Conservation (phyloP, 1,139 yeast genomes). For the Wickerhamiella pararugosa region DNA sequence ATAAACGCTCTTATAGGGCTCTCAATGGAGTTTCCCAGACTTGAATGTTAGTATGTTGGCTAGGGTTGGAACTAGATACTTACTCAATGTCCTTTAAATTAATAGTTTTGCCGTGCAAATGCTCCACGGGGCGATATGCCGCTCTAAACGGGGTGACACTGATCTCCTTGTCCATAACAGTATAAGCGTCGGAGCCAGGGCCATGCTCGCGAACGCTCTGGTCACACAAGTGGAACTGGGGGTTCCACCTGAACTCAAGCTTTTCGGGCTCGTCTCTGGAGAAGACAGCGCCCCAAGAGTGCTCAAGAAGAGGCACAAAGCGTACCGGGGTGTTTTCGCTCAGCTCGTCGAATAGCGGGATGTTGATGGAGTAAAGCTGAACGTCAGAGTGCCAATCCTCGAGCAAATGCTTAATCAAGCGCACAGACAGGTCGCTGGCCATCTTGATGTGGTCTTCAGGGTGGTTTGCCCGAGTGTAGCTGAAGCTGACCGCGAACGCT, state of each 20-base stretch:
- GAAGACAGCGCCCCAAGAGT: slow-evolving; percentile 61
- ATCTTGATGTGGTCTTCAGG: slow-evolving; percentile 38
- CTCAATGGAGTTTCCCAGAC: neutral
- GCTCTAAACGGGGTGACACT: slow-evolving; percentile 76
- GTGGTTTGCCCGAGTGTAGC: slow-evolving; percentile 45
- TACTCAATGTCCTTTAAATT: neutral
- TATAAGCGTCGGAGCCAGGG: slow-evolving; percentile 35
- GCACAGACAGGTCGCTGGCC: slow-evolving; percentile 57
- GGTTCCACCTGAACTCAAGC: slow-evolving; percentile 53
- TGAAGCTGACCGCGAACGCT: slow-evolving; percentile 72
- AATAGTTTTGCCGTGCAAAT: slow-evolving; percentile 1
- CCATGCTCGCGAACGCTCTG: slow-evolving; percentile 39
- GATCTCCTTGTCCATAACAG: slow-evolving; percentile 28
- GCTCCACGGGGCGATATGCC: slow-evolving; percentile 27
- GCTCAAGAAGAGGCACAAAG: slow-evolving; percentile 65
- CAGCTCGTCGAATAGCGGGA: slow-evolving; percentile 50
- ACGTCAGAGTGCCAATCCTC: slow-evolving; percentile 39
- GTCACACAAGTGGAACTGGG: slow-evolving; percentile 61
- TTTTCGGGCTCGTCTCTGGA: slow-evolving; percentile 10
- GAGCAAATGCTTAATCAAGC: slow-evolving; percentile 43
- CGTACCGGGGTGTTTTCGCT: slow-evolving; percentile 36
- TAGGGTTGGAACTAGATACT: neutral
- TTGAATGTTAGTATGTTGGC: neutral
- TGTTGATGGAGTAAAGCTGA: slow-evolving; percentile 70
- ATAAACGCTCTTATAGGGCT: slow-evolving; percentile 9